Evolutionary conservation across 768 basidiomycete species (phyloP).

Genomic region (Leucocoprinus birnbaumii): DNA sequence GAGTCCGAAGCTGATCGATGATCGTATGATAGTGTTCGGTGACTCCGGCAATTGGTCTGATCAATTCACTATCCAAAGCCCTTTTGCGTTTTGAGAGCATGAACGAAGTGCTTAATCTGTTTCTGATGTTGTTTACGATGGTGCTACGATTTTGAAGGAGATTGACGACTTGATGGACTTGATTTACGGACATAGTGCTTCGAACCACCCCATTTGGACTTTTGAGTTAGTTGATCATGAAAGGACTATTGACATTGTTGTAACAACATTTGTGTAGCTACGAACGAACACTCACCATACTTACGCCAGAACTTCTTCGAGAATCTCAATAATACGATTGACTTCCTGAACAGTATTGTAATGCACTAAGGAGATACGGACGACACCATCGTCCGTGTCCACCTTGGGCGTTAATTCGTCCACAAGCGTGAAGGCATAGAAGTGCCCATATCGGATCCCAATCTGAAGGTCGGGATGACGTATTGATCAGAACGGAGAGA

Average conservation of each 20-base stretch:
- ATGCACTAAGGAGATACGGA: slow-evolving; percentile 75
- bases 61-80: not conserved
- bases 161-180: not conserved
- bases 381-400: slow-evolving; percentile 62
- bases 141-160: not conserved
- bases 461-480: slow-evolving; percentile 39
- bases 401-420: slow-evolving; percentile 51
- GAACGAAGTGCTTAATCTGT: not conserved
- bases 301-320: slow-evolving; percentile 45
- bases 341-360: slow-evolving; percentile 79
- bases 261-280: not conserved
- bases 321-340: slow-evolving; percentile 48
- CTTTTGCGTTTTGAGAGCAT: not conserved
- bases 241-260: not conserved
- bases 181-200: not conserved
- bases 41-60: slow-evolving; percentile 26
- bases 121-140: not conserved
- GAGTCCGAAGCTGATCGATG: not conserved
- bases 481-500: not conserved
- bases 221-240: not conserved
- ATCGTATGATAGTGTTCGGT: slow-evolving; percentile 23
- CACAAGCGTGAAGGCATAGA: slow-evolving; percentile 69
- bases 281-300: not conserved
- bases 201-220: not conserved
- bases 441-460: slow-evolving; percentile 77